These are phyloP conservation scores for Fusarium paranaense DNA, from an alignment of 2,329 filamentous ascomycete species.

Conservation along the genomic window DNA sequence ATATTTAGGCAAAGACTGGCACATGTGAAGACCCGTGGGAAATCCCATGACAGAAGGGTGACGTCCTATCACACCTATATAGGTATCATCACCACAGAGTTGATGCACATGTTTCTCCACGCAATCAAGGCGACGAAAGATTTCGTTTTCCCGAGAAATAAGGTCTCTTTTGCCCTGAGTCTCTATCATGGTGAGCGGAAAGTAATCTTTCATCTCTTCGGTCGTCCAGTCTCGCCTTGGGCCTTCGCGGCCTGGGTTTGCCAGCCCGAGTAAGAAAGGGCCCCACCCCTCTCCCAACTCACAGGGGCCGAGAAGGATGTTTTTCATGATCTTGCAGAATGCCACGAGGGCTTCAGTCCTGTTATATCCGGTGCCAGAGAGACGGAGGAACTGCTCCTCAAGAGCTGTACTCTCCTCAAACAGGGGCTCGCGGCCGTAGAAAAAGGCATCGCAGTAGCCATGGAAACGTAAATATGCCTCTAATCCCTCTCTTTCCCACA, in stretches of 20 bases:
- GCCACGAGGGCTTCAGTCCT: background rate
- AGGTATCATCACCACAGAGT: background rate
- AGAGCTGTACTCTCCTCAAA: background rate
- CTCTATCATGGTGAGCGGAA: background rate
- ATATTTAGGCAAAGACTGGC: background rate
- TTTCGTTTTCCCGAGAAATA: background rate
- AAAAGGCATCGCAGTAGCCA: background rate
- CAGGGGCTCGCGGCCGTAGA: background rate
- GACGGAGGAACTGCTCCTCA: background rate
- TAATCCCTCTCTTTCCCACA: background rate
- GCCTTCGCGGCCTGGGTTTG: background rate
- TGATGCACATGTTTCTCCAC: background rate
- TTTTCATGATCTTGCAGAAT: background rate
- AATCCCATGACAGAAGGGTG: background rate
- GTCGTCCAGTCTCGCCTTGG: background rate
- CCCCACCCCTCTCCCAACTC: background rate
- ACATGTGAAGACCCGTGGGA: background rate
- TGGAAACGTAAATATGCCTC: background rate
- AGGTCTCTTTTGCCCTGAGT: background rate
- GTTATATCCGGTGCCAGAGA: background rate
- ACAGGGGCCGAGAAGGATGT: background rate
- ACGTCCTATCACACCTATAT: background rate
- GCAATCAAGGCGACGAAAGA: background rate
- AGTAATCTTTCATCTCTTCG: background rate
- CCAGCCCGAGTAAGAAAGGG: background rate